Conservation (phyloP, 2,329 filamentous ascomycete species). For the Aschersonia sp. region DNA sequence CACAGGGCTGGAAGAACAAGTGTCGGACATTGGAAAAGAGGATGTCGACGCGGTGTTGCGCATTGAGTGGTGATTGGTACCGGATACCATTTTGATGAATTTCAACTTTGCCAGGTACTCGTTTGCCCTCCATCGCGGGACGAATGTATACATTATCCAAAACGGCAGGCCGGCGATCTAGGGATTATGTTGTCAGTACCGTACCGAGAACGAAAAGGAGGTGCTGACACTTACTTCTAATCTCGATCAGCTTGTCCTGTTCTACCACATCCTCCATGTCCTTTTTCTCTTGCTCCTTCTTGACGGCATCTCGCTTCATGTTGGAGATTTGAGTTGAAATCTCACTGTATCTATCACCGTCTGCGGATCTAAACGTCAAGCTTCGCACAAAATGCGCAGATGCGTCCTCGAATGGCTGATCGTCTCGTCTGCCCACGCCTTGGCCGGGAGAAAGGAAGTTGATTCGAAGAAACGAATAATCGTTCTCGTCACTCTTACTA, state of each 20-base stretch:
- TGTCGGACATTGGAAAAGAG: conserved; percentile 98
- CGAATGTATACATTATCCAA: conserved; percentile 93
- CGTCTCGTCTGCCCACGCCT: conserved; percentile 91
- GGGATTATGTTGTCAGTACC: conserved; percentile 22
- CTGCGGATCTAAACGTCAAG: conserved; percentile 83
- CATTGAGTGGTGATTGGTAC: conserved; percentile 70
- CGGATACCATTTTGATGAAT: conserved; percentile 98
- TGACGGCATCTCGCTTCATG: conserved; percentile 82
- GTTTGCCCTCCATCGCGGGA: conserved; percentile 90
- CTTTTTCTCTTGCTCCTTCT: conserved; percentile 97
- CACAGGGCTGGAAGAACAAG: conserved; percentile 95
- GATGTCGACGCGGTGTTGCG: conserved; percentile 76
- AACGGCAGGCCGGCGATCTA: conserved; percentile 76
- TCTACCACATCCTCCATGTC: conserved; percentile 98
- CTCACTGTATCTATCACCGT: conserved; percentile 76
- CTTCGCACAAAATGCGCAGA: conserved; percentile 92
- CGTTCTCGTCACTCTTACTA: conserved; percentile 91
- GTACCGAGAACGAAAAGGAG: too few relatives aligned
- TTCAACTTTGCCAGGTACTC: conserved; percentile 87
- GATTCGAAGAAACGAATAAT: conserved; percentile 86
- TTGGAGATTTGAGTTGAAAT: conserved; percentile 90
- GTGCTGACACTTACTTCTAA: conserved; percentile 52
- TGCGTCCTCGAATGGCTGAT: conserved; percentile 94
- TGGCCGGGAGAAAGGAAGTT: conserved; percentile 96
- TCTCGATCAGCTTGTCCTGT: conserved; percentile 92